Evolutionary conservation across 257 asterid species (phyloP), one percentile per base, ranked within the genome.

Genomic region (Petunia axillaris): DNA sequence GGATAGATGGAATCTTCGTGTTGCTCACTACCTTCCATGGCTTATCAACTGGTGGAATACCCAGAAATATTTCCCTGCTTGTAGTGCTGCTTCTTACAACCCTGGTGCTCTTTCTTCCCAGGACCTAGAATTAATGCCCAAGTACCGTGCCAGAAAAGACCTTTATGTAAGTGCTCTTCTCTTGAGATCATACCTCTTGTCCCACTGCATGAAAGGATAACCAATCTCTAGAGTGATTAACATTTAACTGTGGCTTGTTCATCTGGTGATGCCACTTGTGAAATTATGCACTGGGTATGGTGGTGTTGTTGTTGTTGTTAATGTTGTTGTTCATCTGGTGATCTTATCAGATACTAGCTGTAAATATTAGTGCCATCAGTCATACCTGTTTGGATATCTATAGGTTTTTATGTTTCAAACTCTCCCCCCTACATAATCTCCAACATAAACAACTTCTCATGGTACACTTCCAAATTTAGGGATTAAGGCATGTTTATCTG

Each of bases 21-120:
- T 95, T 67, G 87, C 92, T 83, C 97, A 92, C 70, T 79, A 92
- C 80, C 14, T 84, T 67, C 97, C 99, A 3, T 93, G 97, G 99
- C 95, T 95, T 80, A 88, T 88, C 60, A 82, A 89, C 85, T 95
- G 92, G 98, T 95, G 99, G 99, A 93, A 90, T 87, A 88, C 97
- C 65, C 99, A 93, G 84, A 92, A 89, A n/a, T 67, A 88, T 3
- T 93, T 95, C 85, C 94, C 98, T n/a, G 41, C 73, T 57, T 52
- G 57, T 3, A 80, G 90, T 81, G 87, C 87, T 70, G 58, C 91
- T 37, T 82, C 82, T 83, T 16, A 25, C 60, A 83, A 77, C 81
- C 91, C 84, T 11, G 67, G 41, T 2, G 35, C 85, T 59, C 68
- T 88, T 36, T 86, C 97, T 37, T 77, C 59, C 52, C 92, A 88